Conservation (phyloP, 2,329 filamentous ascomycete species). For the Fusarium multiceps region DNA sequence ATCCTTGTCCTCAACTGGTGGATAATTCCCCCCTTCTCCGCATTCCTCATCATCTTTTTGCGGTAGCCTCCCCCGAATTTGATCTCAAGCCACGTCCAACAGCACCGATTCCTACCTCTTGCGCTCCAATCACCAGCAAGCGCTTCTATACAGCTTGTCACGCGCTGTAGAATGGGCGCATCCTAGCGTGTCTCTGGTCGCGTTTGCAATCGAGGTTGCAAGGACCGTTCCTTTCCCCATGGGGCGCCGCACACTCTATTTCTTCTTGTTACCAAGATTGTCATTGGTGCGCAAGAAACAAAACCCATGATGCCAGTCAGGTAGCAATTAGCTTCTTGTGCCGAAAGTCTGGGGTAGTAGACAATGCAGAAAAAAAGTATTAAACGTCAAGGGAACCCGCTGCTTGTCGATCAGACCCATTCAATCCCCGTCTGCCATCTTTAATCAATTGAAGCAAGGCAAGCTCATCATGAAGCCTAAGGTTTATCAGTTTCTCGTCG, state of each 20-base stretch:
- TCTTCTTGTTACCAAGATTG: neutral
- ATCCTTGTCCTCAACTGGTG: conserved; percentile 5
- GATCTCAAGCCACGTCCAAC: neutral
- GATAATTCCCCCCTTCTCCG: conserved; percentile 1
- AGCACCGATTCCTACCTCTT: neutral
- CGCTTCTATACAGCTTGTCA: conserved; percentile 17
- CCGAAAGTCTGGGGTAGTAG: conserved; percentile 3
- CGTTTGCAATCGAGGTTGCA: neutral
- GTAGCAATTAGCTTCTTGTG: neutral
- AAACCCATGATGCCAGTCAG: neutral
- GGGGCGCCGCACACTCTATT: conserved; percentile 4
- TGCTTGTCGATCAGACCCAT: conserved; percentile 7
- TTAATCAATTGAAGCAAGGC: neutral
- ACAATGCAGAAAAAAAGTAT: conserved; percentile 3
- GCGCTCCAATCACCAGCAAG: conserved; percentile 11
- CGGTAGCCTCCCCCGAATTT: neutral
- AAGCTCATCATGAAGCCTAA: conserved; percentile 47
- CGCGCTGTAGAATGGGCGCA: conserved; percentile 6
- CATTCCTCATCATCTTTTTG: neutral
- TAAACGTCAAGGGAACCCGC: conserved; percentile 1
- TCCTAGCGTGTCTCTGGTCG: conserved; percentile 6
- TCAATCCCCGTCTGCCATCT: neutral
- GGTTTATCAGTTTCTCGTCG: conserved; percentile 63
- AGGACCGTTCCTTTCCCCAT: conserved; percentile 3
- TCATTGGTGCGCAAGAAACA: conserved; percentile 10